These are phyloP conservation scores for Aspergillus quadricinctus DNA, from an alignment of 2,329 filamentous ascomycete species.

Conservation along the genomic window DNA sequence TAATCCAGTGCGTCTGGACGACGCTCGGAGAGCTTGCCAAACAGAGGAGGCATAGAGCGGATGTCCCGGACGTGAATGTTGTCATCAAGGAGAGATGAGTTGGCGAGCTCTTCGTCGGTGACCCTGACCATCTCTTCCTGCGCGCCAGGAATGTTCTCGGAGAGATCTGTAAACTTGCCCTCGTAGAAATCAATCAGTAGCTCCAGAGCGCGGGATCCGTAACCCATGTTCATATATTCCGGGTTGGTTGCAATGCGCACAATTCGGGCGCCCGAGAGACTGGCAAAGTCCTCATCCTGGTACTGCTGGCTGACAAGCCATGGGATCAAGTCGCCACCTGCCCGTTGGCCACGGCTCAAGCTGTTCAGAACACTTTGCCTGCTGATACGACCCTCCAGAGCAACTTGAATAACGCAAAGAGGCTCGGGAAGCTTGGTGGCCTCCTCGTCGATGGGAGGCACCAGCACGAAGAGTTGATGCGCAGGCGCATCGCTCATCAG, in stretches of 20 bases:
- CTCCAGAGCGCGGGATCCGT: slow-evolving; percentile 82
- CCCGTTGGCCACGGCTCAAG: slow-evolving; percentile 80
- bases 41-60: slow-evolving; percentile 85
- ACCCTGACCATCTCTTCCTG: slow-evolving; percentile 67
- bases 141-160: slow-evolving; percentile 59
- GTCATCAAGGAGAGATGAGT: slow-evolving; percentile 73
- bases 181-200: slow-evolving; percentile 91
- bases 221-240: slow-evolving; percentile 88
- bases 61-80: slow-evolving; percentile 88
- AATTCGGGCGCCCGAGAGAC: slow-evolving; percentile 83
- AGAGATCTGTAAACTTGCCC: slow-evolving; percentile 80
- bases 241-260: slow-evolving; percentile 96
- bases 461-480: slow-evolving; percentile 91
- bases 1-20: slow-evolving; percentile 81
- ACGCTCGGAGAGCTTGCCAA: slow-evolving; percentile 80
- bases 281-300: slow-evolving; percentile 94
- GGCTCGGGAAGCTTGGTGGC: slow-evolving; percentile 82
- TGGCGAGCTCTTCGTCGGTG: slow-evolving; percentile 75
- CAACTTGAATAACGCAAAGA: slow-evolving; percentile 89
- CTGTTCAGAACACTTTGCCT: slow-evolving; percentile 86
- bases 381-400: slow-evolving; percentile 92
- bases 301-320: slow-evolving; percentile 98
- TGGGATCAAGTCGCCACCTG: slow-evolving; percentile 88
- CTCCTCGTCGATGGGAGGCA: slow-evolving; percentile 75
- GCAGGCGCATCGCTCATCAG: slow-evolving; percentile 97